Evolutionary conservation across 768 basidiomycete species (phyloP), one percentile per base, ranked within the genome.

Genomic region (Mycena vitilis): DNA sequence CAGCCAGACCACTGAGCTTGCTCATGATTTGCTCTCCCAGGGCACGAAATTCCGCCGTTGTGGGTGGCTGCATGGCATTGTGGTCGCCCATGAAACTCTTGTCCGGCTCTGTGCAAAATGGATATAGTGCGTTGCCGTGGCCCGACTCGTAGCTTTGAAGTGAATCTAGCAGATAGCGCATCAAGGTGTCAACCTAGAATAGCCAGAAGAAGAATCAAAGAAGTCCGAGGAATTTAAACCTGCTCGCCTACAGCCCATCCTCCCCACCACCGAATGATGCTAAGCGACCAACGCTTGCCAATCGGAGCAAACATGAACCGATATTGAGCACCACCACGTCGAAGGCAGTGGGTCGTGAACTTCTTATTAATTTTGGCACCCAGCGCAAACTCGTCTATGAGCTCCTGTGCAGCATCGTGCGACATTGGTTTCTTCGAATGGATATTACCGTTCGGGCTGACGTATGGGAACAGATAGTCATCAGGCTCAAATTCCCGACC

Each of bases 221-320:
- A 22, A 30, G 30, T 30, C 30, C 5, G 30, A 5, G 30, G 5
- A 30, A 40, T 40, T 73, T 76, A 40, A 52, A 82, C 82, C 57
- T 80, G 75, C 65, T 84, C 81, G 0, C 77, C 74, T 25, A 71
- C 71, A 15, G 81, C 81, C 83, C 82, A 83, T 15, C 81, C 81
- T 0, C 82, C 83, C 82, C 83, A 85, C 83, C 82, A 84, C 5
- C 73, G 73, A 6, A 83, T 75, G 1, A 52, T 71, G 11, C 60
- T 71, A n/a, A 85, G 66, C 0, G 79, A 74, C 83, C 84, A 85
- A 3, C 76, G 69, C 47, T 79, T 55, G 0, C 78, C 76, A 8
- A 78, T 16, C 0, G 79, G 82, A 4, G 81, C 80, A 65, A 71
- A 78, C 73, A 83, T 83, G 60, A 84, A 80, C 0, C 75, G 71